Percentiles rank a stretch among this genome's conserved stretches.
These are phyloP conservation scores for Cutaneotrichosporon cyanovorans DNA, from an alignment of 1,284 basidiomycete species.

Conservation along the genomic window DNA sequence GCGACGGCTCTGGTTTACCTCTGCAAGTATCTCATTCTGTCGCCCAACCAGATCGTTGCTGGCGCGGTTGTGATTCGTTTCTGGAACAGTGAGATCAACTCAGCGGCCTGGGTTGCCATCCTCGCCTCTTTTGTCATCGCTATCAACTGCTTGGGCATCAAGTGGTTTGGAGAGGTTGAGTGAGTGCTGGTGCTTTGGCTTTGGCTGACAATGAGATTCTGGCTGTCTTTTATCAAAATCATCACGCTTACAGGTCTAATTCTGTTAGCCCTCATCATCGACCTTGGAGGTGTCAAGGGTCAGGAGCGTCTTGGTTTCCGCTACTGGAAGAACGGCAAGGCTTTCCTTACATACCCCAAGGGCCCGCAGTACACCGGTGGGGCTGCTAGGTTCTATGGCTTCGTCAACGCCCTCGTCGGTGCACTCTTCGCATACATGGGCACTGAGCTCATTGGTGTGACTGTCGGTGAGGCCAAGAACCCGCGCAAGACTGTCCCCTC, in stretches of 20 bases:
- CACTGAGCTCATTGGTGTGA: constrained; percentile 53
- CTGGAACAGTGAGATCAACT: constrained; percentile 34
- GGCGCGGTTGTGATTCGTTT: constrained; percentile 40
- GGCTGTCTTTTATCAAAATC: constrained; percentile 52
- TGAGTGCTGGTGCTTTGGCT: constrained; percentile 12
- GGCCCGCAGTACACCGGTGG: constrained; percentile 9
- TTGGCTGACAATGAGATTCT: constrained; percentile 27
- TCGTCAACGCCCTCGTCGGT: constrained; percentile 48
- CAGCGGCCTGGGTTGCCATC: constrained; percentile 43
- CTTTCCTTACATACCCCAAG: constrained; percentile 26
- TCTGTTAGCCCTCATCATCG: constrained; percentile 53
- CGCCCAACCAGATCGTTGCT: constrained; percentile 48
- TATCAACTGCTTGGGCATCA: constrained; percentile 65
- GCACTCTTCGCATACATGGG: constrained; percentile 52
- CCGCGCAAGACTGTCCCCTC: constrained; percentile 56
- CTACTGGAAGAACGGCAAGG: constrained; percentile 50
- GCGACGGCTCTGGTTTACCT: constrained; percentile 33
- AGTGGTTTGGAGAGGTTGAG: constrained; percentile 64
- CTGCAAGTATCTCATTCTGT: constrained; percentile 53
- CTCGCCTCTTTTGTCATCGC: constrained; percentile 34
- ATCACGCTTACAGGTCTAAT: constrained; percentile 56
- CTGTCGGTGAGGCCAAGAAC: constrained; percentile 50
- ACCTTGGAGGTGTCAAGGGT: constrained; percentile 62
- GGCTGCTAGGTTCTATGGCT: constrained; percentile 58
- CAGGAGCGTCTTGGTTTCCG: constrained; percentile 56